Percentiles rank a stretch among this genome's conserved stretches.
Conservation (phyloP, 1,139 yeast genomes). For the Suhomyces bribrorum region DNA sequence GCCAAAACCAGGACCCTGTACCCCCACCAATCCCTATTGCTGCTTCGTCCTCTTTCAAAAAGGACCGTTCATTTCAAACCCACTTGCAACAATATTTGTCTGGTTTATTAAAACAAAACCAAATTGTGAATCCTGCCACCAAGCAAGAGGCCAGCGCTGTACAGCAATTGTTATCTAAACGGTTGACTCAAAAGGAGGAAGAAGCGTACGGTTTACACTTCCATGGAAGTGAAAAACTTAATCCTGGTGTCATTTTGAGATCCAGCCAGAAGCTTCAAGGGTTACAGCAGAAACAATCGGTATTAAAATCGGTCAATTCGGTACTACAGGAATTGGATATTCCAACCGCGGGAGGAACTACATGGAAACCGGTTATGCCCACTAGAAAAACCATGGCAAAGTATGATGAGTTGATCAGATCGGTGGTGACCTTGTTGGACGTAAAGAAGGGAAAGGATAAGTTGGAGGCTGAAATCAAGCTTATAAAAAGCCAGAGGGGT, state of each 20-base stretch:
- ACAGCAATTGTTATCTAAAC: slow-evolving; percentile 51
- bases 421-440: slow-evolving; percentile 74
- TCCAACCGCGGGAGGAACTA: slow-evolving; percentile 57
- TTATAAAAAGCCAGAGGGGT: slow-evolving; percentile 54
- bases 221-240: slow-evolving; percentile 71
- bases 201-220: slow-evolving; percentile 82
- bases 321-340: slow-evolving; percentile 77
- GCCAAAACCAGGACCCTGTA: slow-evolving; percentile 44
- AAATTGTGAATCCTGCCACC: slow-evolving; percentile 24
- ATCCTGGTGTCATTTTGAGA: slow-evolving; percentile 78
- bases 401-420: slow-evolving; percentile 74
- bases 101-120: slow-evolving; percentile 41
- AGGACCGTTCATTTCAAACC: slow-evolving; percentile 54
- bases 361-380: slow-evolving; percentile 81
- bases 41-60: slow-evolving; percentile 53
- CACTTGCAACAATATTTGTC: slow-evolving; percentile 49
- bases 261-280: slow-evolving; percentile 58
- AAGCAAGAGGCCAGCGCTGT: slow-evolving; percentile 41
- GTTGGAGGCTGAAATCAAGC: slow-evolving; percentile 73
- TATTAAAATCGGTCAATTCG: slow-evolving; percentile 74
- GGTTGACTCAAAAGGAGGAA: slow-evolving; percentile 75
- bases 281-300: slow-evolving; percentile 53
- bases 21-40: slow-evolving; percentile 62
- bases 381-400: slow-evolving; percentile 77
- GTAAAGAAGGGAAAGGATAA: slow-evolving; percentile 87